Percentiles rank a stretch among this genome's conserved stretches.
Conservation (phyloP, 345 rosid genomes). For the Cardamine chenopodiifolia region DNA sequence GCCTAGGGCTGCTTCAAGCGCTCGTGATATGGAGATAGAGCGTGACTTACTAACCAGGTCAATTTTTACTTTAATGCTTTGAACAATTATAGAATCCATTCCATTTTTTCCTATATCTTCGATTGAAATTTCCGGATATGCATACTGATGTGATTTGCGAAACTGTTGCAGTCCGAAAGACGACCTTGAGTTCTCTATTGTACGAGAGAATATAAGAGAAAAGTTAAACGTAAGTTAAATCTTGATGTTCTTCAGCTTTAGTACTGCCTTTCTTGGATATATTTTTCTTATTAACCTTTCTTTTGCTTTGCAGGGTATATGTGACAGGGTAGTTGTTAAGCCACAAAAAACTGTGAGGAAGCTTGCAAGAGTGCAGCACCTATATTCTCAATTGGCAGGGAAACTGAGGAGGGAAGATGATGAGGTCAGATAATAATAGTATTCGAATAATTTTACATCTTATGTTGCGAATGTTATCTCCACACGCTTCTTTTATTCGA, state of each 20-base stretch:
- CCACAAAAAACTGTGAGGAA: constrained; percentile 76
- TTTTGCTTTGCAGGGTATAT: constrained; percentile 58
- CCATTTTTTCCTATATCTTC: background rate
- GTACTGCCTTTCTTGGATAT: background rate
- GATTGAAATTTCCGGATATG: background rate
- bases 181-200: constrained; percentile 86
- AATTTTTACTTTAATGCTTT: background rate
- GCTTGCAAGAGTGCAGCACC: constrained; percentile 85
- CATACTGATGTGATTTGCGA: constrained; percentile 22
- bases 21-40: constrained; percentile 81
- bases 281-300: background rate
- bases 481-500: background rate
- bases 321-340: constrained; percentile 61
- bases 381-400: constrained; percentile 74
- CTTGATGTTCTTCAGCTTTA: constrained; percentile 8
- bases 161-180: constrained; percentile 72
- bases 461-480: no score
- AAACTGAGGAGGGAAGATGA: constrained; percentile 72
- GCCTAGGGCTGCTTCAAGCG: constrained; percentile 68
- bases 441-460: background rate
- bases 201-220: constrained; percentile 77
- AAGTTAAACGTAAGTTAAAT: constrained; percentile 67
- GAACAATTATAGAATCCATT: background rate
- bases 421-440: constrained; percentile 55
- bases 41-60: constrained; percentile 83